These are phyloP conservation scores for Cercophora sp. DNA, from an alignment of 495 filamentous ascomycete genomes.

Conservation along the genomic window DNA sequence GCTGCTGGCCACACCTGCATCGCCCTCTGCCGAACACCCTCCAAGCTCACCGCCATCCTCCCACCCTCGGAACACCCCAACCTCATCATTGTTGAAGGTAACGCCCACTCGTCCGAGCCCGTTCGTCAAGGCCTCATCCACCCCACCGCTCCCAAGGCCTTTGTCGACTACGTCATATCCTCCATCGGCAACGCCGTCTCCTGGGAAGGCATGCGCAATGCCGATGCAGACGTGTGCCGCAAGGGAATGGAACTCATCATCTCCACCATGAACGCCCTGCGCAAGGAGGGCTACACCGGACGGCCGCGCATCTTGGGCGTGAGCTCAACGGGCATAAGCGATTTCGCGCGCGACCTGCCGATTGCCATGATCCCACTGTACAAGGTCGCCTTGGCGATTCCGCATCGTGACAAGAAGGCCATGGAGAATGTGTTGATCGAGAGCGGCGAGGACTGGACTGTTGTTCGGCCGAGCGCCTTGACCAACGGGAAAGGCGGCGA, in stretches of 20 bases:
- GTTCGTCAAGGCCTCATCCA: conserved; percentile 34
- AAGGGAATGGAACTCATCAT: conserved; percentile 46
- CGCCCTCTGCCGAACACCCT: conserved; percentile 57
- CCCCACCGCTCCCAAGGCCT: conserved; percentile 14
- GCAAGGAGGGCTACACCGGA: background rate
- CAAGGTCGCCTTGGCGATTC: conserved; percentile 42
- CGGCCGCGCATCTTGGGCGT: conserved; percentile 46
- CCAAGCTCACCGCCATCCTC: conserved; percentile 52
- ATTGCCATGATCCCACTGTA: conserved; percentile 48
- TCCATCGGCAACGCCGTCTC: conserved; percentile 42
- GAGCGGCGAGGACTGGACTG: conserved; percentile 37
- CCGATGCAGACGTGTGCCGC: conserved; percentile 57
- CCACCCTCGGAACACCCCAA: conserved; percentile 18
- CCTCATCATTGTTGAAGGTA: conserved; percentile 49
- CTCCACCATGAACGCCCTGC: conserved; percentile 31
- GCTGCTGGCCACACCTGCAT: conserved; percentile 47
- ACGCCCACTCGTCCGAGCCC: conserved; percentile 43
- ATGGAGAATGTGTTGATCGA: conserved; percentile 51
- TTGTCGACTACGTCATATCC: conserved; percentile 42
- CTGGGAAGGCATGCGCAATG: conserved; percentile 27
- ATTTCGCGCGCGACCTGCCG: conserved; percentile 49
- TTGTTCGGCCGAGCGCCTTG: conserved; percentile 41
- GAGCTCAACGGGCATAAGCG: conserved; percentile 52
- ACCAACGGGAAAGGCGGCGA: conserved; percentile 20
- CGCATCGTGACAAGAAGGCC: conserved; percentile 56